Evolutionary conservation across 257 asterid species (phyloP), one percentile per base, ranked within the genome.

Genomic region (Solanum chilense): DNA sequence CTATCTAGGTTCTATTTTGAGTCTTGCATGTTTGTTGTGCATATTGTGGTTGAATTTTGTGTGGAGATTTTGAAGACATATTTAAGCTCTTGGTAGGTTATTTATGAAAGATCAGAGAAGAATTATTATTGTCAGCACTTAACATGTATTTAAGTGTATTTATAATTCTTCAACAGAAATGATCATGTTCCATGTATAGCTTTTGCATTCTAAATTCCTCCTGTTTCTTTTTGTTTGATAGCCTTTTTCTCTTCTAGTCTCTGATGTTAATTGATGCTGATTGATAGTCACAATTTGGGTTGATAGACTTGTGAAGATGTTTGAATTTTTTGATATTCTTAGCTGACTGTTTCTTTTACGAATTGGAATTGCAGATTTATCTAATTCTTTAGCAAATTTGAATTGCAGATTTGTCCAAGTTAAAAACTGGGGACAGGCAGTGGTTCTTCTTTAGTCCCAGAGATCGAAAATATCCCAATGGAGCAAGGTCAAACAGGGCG

Each of bases 371-470:
- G 91, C 95, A 97, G 98, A 93, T 83, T 74, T 91, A 80, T 94
- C 99, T 23, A 96, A 92, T 33, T 70, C 44, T 83, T 56, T 73
- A 27, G 3, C 39, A 16, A 39, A 77, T 88, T 21, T 87, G 82
- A 70, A 89, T 78, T 93, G 92, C 95, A 97, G 99, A 93, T 83
- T 77, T 95, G 85, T 94, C 99, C 11, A 96, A 92, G 89, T 87
- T 96, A 87, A 94, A 93, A 89, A 93, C 98, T 29, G 99, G 99
- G 9, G 99, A 97, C 85, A 91, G 99, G 85, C 98, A 92, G 39
- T 97, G 99, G 99, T 96, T 94, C 93, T 97, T 97, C 91, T 97
- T 93, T 21, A 94, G 96, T 82, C 99, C 99, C 12, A 91, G 98
- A 87, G 98, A 96, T 70, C 86, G 99, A 85, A 97, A 92, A 87